Evolutionary conservation across 176 grass and related monocot species (phyloP).

Genomic region (Aechmea fasciata): DNA sequence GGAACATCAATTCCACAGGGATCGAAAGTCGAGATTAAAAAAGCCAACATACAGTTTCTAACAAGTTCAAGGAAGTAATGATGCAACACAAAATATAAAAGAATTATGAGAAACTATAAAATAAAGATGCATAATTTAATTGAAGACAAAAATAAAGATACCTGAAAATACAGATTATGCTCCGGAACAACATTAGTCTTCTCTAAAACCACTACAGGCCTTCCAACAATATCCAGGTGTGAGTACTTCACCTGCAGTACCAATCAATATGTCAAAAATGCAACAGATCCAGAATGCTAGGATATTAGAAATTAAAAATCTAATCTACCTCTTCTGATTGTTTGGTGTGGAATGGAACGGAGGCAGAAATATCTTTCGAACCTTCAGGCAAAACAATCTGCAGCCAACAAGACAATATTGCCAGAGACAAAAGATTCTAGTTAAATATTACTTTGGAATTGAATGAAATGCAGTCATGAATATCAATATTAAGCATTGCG

Average conservation of each 20-base stretch:
- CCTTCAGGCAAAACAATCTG: constrained; percentile 96
- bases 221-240: constrained; percentile 86
- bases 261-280: constrained; percentile 25
- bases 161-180: constrained; percentile 95
- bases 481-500: not conserved
- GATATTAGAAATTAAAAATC: constrained; percentile 1
- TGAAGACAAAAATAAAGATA: constrained; percentile 12
- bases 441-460: not conserved
- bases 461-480: not conserved
- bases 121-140: not conserved
- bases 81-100: not conserved
- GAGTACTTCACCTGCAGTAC: constrained; percentile 84
- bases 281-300: not conserved
- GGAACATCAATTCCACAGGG: not conserved
- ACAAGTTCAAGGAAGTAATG: not conserved
- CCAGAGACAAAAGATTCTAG: not conserved
- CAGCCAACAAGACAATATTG: not conserved
- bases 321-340: constrained; percentile 64
- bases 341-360: constrained; percentile 60
- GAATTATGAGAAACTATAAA: not conserved
- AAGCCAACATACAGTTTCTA: not conserved
- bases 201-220: constrained; percentile 76
- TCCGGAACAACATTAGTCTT: constrained; percentile 90
- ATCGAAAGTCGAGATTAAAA: not conserved
- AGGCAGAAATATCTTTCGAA: constrained; percentile 75